Evolutionary conservation across 2,329 filamentous ascomycete species (phyloP).

Genomic region (Penicillium freii): DNA sequence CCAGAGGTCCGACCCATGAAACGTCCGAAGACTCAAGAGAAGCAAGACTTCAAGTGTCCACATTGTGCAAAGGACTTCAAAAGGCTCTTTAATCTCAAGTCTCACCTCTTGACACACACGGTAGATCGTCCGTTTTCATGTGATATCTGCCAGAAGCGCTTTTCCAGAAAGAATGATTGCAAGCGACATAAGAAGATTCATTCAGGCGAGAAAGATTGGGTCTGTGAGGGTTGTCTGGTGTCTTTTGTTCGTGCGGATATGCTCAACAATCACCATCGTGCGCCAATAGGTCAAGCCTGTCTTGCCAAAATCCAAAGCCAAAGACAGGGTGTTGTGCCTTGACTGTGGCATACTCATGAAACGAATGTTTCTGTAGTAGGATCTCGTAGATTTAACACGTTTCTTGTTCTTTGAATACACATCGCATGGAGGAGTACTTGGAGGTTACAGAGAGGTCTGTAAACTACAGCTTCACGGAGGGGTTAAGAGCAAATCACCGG

Average conservation of each 20-base stretch:
- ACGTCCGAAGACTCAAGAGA: not conserved
- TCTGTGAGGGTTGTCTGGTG: not conserved
- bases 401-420: not conserved
- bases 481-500: not conserved
- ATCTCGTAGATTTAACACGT: not conserved
- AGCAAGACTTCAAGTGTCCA: not conserved
- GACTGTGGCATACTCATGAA: not conserved
- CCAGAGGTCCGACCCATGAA: not conserved
- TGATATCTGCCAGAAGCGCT: not conserved
- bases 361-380: not conserved
- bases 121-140: not conserved
- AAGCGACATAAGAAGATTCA: not conserved
- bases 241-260: not conserved
- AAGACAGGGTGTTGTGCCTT: not conserved
- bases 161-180: not conserved
- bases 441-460: not conserved
- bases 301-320: not conserved
- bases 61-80: not conserved
- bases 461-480: not conserved
- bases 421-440: not conserved
- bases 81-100: not conserved
- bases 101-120: not conserved
- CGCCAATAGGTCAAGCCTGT: not conserved
- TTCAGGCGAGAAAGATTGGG: not conserved
- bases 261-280: not conserved